Conservation (phyloP, 768 basidiomycete species). For the Boletus rubroflammeus region DNA sequence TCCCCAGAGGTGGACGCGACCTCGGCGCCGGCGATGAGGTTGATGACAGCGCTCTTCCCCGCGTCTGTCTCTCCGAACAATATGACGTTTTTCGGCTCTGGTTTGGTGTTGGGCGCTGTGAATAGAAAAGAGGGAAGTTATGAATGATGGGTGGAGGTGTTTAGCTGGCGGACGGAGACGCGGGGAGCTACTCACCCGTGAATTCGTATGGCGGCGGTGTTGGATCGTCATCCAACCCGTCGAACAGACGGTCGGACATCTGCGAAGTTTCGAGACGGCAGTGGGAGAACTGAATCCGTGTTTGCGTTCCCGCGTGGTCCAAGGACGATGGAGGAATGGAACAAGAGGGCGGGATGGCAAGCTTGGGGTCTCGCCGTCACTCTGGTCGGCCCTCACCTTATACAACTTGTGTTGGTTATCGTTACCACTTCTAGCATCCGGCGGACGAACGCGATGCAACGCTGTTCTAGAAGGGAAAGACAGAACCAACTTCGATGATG, state of each 20-base stretch:
- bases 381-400: background rate
- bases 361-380: background rate
- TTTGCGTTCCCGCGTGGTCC: background rate
- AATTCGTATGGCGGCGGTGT: background rate
- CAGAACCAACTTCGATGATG: background rate
- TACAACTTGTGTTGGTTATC: background rate
- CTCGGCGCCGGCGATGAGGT: background rate
- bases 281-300: background rate
- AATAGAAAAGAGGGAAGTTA: too few species aligned
- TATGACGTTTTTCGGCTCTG: background rate
- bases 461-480: background rate
- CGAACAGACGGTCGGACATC: background rate
- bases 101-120: background rate
- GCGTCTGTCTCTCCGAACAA: conserved; percentile 7
- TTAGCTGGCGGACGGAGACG: background rate
- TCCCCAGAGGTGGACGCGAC: background rate
- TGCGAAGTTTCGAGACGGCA: background rate
- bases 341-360: background rate
- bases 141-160: background rate
- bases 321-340: background rate
- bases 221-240: background rate
- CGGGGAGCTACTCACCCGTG: background rate
- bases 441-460: background rate
- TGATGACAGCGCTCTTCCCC: conserved; percentile 2
- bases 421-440: background rate